A percentile compares a stretch with the other conserved stretches of the same genome.
Conservation (phyloP, 495 filamentous ascomycete species). For the Lasiosphaeriaceae sp. region DNA sequence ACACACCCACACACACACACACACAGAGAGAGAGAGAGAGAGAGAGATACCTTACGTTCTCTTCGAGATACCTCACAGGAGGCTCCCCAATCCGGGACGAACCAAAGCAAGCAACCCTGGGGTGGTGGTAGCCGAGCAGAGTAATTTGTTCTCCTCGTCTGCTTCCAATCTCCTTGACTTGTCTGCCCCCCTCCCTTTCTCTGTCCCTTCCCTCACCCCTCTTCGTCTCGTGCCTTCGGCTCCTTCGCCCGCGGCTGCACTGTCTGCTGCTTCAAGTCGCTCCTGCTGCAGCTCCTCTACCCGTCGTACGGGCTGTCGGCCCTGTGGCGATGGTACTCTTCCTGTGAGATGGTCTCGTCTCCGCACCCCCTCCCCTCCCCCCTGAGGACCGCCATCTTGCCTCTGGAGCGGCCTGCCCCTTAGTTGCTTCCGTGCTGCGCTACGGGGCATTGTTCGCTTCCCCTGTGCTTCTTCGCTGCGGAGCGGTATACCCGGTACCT, state of each 20-base stretch:
- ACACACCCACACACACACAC: background rate
- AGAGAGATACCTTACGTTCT: background rate
- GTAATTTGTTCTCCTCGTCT: constrained; percentile 14
- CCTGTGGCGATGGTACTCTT: constrained; percentile 26
- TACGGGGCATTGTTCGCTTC: constrained; percentile 7
- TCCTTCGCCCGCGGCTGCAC: constrained; percentile 24
- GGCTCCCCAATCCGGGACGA: too few species aligned
- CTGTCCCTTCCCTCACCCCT: constrained; percentile 18
- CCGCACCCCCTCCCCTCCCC: constrained; percentile 29
- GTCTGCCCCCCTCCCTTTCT: background rate
- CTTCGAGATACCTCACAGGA: too few species aligned
- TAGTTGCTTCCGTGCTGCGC: constrained; percentile 12
- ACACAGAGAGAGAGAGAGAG: background rate
- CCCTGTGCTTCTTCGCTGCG: constrained; percentile 12
- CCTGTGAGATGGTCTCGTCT: constrained; percentile 35
- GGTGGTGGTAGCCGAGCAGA: constrained; percentile 23
- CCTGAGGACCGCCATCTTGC: constrained; percentile 25
- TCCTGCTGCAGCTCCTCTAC: constrained; percentile 23
- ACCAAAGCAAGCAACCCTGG: background rate
- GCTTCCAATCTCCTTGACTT: constrained; percentile 7
- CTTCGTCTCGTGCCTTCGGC: constrained; percentile 21
- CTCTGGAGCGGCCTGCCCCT: constrained; percentile 14
- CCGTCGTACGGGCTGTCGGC: constrained; percentile 11
- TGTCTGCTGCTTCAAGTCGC: constrained; percentile 34
- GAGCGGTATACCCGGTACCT: constrained; percentile 20